phyloP scores from a whole-genome alignment of 2,329 filamentous ascomycete genomes.

The Ophiocordyceps robertsii region DNA sequence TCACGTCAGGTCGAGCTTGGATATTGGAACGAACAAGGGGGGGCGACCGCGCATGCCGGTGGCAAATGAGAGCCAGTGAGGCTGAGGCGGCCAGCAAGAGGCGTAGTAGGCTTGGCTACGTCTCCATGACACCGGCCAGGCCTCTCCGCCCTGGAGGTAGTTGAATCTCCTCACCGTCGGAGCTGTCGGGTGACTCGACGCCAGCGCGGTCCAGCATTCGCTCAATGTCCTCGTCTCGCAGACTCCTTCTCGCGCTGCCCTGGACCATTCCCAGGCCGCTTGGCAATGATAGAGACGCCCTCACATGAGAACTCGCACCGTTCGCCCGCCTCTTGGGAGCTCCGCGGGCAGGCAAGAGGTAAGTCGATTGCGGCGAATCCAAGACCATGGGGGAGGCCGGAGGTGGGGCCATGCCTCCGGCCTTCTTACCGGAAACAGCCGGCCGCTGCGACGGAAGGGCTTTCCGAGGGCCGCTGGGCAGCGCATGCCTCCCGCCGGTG shows the following conservation, averaged over 20 bases:
- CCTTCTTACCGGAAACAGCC: slow-evolving; percentile 25
- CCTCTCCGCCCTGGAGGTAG: slow-evolving; percentile 23
- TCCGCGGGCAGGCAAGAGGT: slow-evolving; percentile 14
- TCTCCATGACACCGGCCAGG: slow-evolving; percentile 15
- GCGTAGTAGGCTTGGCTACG: slow-evolving; percentile 3
- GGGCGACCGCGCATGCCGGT: not conserved
- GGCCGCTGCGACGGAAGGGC: slow-evolving; percentile 36
- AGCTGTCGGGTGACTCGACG: slow-evolving; percentile 35
- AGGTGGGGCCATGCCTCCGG: slow-evolving; percentile 21
- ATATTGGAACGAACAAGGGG: not conserved
- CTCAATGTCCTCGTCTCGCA: slow-evolving; percentile 44
- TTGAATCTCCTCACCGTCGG: slow-evolving; percentile 44
- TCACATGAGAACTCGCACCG: slow-evolving; percentile 21
- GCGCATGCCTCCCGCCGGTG: slow-evolving; percentile 15
- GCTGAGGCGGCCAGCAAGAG: not conserved
- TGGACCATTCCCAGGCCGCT: slow-evolving; percentile 30
- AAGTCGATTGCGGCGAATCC: slow-evolving; percentile 19
- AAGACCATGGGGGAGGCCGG: slow-evolving; percentile 34
- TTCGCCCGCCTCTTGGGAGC: slow-evolving; percentile 31
- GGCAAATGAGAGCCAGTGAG: not conserved
- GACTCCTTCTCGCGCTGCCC: slow-evolving; percentile 20
- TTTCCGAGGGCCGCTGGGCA: slow-evolving; percentile 38
- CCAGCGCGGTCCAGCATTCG: slow-evolving; percentile 41
- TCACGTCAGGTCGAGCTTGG: not conserved
- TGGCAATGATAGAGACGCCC: slow-evolving; percentile 32